A percentile compares a stretch with the other conserved stretches of the same genome.
phyloP scores from a whole-genome alignment of 306 rosid species.

The Sicyos baderoa region DNA sequence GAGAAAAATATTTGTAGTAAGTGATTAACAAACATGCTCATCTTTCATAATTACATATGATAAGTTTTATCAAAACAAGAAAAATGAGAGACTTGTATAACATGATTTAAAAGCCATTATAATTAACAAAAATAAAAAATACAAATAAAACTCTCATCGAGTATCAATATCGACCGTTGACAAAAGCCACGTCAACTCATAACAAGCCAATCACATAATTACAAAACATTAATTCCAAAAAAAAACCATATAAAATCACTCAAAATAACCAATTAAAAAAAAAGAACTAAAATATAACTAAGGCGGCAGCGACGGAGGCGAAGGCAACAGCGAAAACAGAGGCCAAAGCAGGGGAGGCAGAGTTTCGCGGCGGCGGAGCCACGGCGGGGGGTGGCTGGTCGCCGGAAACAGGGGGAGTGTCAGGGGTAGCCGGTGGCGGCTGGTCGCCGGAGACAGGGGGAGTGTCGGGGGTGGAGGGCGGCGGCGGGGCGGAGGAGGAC shows the following conservation, averaged over 20 bases:
- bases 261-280: background rate
- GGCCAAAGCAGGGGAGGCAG: background rate
- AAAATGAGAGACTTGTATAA: too few species aligned
- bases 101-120: background rate
- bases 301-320: background rate
- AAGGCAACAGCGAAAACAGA: conserved; percentile 6
- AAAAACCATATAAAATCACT: background rate
- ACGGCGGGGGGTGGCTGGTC: background rate
- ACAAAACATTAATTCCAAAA: background rate
- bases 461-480: too few species aligned
- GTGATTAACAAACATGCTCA: too few species aligned
- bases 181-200: background rate
- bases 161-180: background rate
- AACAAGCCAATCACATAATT: background rate
- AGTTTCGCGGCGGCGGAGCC: conserved; percentile 16
- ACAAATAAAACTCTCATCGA: background rate
- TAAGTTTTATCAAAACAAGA: too few species aligned
- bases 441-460: background rate
- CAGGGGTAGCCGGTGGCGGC: too few species aligned
- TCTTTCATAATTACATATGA: too few species aligned
- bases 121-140: background rate
- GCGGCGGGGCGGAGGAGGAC: background rate
- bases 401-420: background rate
- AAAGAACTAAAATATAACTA: background rate
- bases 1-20: too few species aligned